These are phyloP conservation scores for Pyrrhoderma lamaoense DNA, from an alignment of 1,284 basidiomycete genomes.

Conservation along the genomic window DNA sequence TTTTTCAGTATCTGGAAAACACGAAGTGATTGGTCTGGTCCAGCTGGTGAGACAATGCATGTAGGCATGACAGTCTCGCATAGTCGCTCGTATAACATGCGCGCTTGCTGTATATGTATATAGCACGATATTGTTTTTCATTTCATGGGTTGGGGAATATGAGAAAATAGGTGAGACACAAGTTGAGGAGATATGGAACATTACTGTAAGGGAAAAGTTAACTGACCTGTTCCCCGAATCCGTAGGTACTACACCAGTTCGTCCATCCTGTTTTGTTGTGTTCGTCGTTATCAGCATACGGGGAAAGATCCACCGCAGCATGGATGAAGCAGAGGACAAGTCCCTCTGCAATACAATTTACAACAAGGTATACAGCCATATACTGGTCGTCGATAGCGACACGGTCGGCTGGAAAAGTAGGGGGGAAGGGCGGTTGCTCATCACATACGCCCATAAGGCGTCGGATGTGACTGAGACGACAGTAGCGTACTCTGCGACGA, in stretches of 20 bases:
- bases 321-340: constrained; percentile 95
- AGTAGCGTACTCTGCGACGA: constrained; percentile 59
- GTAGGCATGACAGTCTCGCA: constrained; percentile 38
- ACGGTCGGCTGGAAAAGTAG: constrained; percentile 54
- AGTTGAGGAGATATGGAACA: not conserved
- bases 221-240: constrained; percentile 31
- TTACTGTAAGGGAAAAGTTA: not conserved
- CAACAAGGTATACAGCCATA: constrained; percentile 85
- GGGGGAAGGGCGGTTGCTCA: constrained; percentile 14
- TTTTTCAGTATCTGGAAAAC: constrained; percentile 77
- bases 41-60: too few relatives aligned
- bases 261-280: constrained; percentile 75
- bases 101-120: constrained; percentile 44
- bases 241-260: constrained; percentile 87
- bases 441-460: constrained; percentile 54
- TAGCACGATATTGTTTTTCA: too few relatives aligned
- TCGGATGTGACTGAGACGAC: constrained; percentile 62
- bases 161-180: too few relatives aligned
- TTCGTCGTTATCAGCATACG: constrained; percentile 76
- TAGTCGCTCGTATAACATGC: constrained; percentile 53
- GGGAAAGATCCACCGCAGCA: constrained; percentile 70
- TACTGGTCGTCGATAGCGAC: constrained; percentile 73
- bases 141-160: too few relatives aligned
- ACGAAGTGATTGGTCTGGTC: constrained; percentile 28
- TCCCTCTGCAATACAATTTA: constrained; percentile 90